Evolutionary conservation across 768 basidiomycete species (phyloP).

Genomic region (Gloeophyllum trabeum): DNA sequence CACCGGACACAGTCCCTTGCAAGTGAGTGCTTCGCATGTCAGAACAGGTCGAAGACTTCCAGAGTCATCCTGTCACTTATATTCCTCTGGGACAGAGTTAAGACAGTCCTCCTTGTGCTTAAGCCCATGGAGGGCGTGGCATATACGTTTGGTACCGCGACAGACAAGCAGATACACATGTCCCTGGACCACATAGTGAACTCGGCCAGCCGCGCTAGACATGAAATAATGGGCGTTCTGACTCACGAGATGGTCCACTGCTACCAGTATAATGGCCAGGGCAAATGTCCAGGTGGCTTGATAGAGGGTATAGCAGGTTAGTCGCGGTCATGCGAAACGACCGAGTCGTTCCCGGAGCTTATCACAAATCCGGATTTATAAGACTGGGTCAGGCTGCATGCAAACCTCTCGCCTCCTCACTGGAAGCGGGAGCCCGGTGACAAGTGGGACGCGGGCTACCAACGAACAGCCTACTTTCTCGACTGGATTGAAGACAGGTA

Average conservation of each 20-base stretch:
- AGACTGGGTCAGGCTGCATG: slow-evolving; percentile 64
- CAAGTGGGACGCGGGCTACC: slow-evolving; percentile 70
- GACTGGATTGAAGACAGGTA: slow-evolving; percentile 49
- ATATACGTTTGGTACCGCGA: slow-evolving; percentile 42
- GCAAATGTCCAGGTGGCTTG: slow-evolving; percentile 54
- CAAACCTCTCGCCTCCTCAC: slow-evolving; percentile 53
- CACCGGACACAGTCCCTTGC: slow-evolving; percentile 31
- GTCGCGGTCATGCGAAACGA: neutral
- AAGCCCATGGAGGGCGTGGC: slow-evolving; percentile 63
- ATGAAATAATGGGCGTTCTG: slow-evolving; percentile 65
- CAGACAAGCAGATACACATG: slow-evolving; percentile 66
- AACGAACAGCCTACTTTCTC: slow-evolving; percentile 64
- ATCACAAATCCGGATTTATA: slow-evolving; percentile 11
- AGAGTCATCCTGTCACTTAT: no score
- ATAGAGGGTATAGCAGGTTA: slow-evolving; percentile 74
- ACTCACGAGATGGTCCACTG: slow-evolving; percentile 74
- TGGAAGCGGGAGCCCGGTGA: slow-evolving; percentile 40
- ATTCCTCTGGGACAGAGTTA: slow-evolving; percentile 34
- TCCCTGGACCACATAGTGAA: slow-evolving; percentile 53
- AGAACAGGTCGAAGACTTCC: slow-evolving; percentile 1
- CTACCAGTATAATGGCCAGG: slow-evolving; percentile 56
- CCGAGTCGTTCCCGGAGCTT: neutral
- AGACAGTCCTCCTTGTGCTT: slow-evolving; percentile 45
- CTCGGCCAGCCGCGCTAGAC: slow-evolving; percentile 25
- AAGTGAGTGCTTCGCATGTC: slow-evolving; percentile 23